Conservation (phyloP, 2,329 filamentous ascomycete species). For the Colletotrichum sp. region DNA sequence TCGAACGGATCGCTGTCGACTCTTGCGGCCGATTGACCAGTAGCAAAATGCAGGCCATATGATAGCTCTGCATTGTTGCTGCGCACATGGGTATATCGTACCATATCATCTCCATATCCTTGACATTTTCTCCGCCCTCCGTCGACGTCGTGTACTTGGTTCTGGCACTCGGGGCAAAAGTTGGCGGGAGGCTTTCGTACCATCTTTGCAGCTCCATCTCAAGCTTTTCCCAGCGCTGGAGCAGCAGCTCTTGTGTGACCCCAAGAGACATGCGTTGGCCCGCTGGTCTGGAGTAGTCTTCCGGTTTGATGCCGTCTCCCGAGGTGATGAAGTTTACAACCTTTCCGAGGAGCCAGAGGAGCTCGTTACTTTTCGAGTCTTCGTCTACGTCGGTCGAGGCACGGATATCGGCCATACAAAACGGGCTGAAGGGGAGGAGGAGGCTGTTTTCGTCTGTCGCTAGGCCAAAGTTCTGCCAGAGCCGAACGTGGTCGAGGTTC, state of each 20-base stretch:
- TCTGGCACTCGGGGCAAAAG: not conserved
- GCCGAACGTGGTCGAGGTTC: conserved; percentile 63
- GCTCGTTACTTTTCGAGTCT: conserved; percentile 66
- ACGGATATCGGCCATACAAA: conserved; percentile 35
- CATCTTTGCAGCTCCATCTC: not conserved
- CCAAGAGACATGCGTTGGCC: not conserved
- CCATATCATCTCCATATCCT: conserved; percentile 60
- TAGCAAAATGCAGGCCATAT: conserved; percentile 67
- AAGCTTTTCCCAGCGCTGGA: conserved; percentile 12
- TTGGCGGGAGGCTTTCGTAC: not conserved
- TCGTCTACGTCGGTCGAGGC: conserved; percentile 60
- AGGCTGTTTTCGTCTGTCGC: conserved; percentile 58
- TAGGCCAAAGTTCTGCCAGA: conserved; percentile 70
- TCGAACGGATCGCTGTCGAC: not conserved
- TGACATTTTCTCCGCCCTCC: not conserved
- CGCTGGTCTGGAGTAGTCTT: not conserved
- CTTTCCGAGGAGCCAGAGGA: conserved; percentile 71
- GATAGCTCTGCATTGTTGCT: conserved; percentile 69
- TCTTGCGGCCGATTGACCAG: conserved; percentile 34
- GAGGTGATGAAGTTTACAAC: conserved; percentile 69
- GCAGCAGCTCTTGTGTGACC: not conserved
- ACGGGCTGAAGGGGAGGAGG: conserved; percentile 47
- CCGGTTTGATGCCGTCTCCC: conserved; percentile 49
- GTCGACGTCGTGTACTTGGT: not conserved
- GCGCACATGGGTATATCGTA: conserved; percentile 68